Percentiles rank a stretch among this genome's conserved stretches.
phyloP scores from a whole-genome alignment of 805 yeast genomes.

The Naumovozyma castellii region DNA sequence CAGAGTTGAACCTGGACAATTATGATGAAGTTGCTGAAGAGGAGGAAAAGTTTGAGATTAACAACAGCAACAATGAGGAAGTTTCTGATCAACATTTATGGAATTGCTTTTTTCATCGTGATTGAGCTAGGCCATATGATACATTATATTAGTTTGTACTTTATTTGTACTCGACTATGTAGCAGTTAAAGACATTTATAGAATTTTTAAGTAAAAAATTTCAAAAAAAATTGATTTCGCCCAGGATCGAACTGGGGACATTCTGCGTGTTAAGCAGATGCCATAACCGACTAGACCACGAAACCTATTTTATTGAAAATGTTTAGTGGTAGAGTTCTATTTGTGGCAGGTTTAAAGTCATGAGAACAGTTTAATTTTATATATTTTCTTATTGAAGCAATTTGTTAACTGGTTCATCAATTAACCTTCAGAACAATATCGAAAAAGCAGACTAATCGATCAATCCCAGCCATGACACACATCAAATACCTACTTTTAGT shows the following conservation, averaged over 20 bases:
- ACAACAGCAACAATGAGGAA: slow-evolving; percentile 20
- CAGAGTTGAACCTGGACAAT: slow-evolving; percentile 1
- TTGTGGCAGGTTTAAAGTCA: too few species aligned
- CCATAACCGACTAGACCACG: slow-evolving; percentile 99
- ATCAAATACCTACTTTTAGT: slow-evolving; percentile 71
- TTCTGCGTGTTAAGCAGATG: slow-evolving; percentile 99
- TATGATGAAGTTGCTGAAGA: slow-evolving; percentile 9
- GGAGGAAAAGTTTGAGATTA: slow-evolving; percentile 20
- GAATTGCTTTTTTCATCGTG: slow-evolving; percentile 28
- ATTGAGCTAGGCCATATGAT: too few species aligned
- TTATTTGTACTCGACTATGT: too few species aligned
- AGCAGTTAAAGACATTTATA: too few species aligned
- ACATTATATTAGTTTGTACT: too few species aligned
- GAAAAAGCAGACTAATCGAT: too few species aligned
- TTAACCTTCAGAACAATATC: too few species aligned
- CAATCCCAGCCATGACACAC: slow-evolving; percentile 19
- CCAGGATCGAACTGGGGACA: slow-evolving; percentile 99
- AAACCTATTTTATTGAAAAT: slow-evolving; percentile 46
- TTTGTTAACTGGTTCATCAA: too few species aligned
- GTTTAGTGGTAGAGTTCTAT: too few species aligned
- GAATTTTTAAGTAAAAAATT: too few species aligned
- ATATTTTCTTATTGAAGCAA: too few species aligned
- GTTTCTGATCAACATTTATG: slow-evolving; percentile 25
- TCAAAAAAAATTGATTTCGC: slow-evolving; percentile 74
- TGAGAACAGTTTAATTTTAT: too few species aligned